These are phyloP conservation scores for Rhinocladiella similis DNA, from an alignment of 2,329 filamentous ascomycete species.

Conservation along the genomic window DNA sequence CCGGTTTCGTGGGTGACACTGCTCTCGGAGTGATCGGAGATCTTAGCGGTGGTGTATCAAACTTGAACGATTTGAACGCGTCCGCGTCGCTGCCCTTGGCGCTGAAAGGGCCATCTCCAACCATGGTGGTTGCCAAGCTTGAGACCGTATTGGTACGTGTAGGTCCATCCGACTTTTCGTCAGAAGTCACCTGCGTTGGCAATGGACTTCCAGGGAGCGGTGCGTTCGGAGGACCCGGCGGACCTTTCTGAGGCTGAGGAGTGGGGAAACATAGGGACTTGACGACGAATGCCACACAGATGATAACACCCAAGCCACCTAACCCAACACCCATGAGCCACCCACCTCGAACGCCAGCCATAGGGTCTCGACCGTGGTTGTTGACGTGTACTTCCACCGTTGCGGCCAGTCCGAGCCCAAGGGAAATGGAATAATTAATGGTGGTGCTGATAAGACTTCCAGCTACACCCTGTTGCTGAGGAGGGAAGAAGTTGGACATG, in stretches of 20 bases:
- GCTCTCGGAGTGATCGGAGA: neutral
- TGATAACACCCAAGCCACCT: constrained; percentile 25
- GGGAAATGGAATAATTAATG: constrained; percentile 32
- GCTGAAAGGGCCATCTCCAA: constrained; percentile 8
- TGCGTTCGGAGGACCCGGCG: constrained; percentile 3
- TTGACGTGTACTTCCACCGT: constrained; percentile 30
- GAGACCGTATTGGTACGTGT: constrained; percentile 9
- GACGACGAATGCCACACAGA: constrained; percentile 21
- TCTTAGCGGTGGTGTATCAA: constrained; percentile 8
- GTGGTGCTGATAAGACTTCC: constrained; percentile 32
- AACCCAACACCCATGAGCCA: constrained; percentile 32
- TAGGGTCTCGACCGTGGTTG: constrained; percentile 20
- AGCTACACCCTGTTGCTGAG: constrained; percentile 32
- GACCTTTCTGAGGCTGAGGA: constrained; percentile 8
- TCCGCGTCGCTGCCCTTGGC: constrained; percentile 10
- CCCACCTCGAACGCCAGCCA: constrained; percentile 31
- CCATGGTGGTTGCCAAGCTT: constrained; percentile 19
- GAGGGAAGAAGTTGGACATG: constrained; percentile 32
- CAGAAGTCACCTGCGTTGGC: constrained; percentile 6
- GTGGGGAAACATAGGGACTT: constrained; percentile 17
- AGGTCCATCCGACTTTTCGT: neutral
- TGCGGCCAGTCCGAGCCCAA: constrained; percentile 31
- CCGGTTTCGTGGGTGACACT: neutral
- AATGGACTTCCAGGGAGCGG: neutral
- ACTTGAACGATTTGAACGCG: constrained; percentile 15